A percentile compares a stretch with the other conserved stretches of the same genome.
Evolutionary conservation across 2,329 filamentous ascomycete genomes (phyloP).

Genomic region (Pseudovirgaria hyperparasitica): DNA sequence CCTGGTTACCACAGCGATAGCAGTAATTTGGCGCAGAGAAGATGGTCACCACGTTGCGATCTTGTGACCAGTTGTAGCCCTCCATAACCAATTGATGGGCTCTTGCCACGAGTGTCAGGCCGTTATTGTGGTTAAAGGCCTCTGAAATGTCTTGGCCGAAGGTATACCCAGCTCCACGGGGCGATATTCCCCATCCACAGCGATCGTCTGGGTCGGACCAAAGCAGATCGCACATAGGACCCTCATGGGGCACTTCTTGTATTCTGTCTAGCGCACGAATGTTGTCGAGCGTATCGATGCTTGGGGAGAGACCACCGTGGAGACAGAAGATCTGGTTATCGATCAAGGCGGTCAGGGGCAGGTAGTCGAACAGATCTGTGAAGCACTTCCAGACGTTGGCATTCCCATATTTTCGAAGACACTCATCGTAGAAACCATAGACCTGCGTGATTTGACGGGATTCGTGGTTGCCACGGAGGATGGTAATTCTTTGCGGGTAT

Average conservation of each 20-base stretch:
- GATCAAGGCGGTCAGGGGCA: slow-evolving; percentile 60
- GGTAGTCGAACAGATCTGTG: slow-evolving; percentile 67
- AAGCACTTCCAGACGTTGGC: slow-evolving; percentile 70
- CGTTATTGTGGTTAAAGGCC: slow-evolving; percentile 99
- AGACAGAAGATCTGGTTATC: slow-evolving; percentile 64
- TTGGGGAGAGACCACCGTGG: slow-evolving; percentile 58
- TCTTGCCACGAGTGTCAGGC: slow-evolving; percentile 84
- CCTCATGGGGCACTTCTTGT: slow-evolving; percentile 66
- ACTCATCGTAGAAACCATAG: slow-evolving; percentile 70
- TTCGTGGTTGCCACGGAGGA: slow-evolving; percentile 85
- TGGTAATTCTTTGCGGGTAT: slow-evolving; percentile 95
- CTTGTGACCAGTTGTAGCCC: slow-evolving; percentile 98
- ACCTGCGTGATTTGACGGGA: slow-evolving; percentile 68
- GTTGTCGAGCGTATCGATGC: slow-evolving; percentile 63
- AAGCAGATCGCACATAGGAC: slow-evolving; percentile 64
- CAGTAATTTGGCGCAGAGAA: slow-evolving; percentile 84
- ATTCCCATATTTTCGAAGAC: slow-evolving; percentile 64
- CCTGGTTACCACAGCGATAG: slow-evolving; percentile 97
- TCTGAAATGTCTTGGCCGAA: slow-evolving; percentile 97
- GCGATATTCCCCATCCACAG: slow-evolving; percentile 92
- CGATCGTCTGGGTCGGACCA: slow-evolving; percentile 91
- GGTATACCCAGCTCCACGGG: slow-evolving; percentile 86
- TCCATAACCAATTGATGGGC: slow-evolving; percentile 99
- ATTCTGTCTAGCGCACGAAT: slow-evolving; percentile 38
- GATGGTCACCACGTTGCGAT: slow-evolving; percentile 95